Percentiles rank a stretch among this genome's conserved stretches.
These are phyloP conservation scores for Xylariaceae sp. DNA, from an alignment of 2,329 filamentous ascomycete species.

Conservation along the genomic window DNA sequence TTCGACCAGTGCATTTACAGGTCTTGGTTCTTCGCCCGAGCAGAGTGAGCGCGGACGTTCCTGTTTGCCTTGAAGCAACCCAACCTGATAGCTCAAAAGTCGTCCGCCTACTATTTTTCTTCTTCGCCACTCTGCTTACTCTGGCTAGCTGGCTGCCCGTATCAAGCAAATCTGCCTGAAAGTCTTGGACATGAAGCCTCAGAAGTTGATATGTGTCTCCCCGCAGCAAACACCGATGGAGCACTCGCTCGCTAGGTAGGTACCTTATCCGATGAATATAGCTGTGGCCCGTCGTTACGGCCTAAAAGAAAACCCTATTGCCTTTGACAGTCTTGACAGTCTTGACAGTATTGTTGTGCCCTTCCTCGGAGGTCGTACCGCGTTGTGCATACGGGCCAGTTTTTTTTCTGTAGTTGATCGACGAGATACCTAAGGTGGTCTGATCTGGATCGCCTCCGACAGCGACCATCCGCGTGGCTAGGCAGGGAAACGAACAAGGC, in stretches of 20 bases:
- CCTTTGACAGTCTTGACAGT: too few relatives aligned
- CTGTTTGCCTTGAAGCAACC: constrained; percentile 3
- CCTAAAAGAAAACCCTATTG: background rate
- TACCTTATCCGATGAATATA: background rate
- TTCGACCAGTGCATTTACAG: constrained; percentile 16
- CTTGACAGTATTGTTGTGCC: background rate
- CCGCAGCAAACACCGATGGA: background rate
- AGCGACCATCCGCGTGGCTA: constrained; percentile 24
- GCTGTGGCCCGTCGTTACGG: background rate
- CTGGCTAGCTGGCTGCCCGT: too few relatives aligned
- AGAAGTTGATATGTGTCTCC: background rate
- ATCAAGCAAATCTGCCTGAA: background rate
- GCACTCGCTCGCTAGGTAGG: too few relatives aligned
- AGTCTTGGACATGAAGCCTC: background rate
- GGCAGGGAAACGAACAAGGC: constrained; percentile 18
- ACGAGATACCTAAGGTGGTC: constrained; percentile 5
- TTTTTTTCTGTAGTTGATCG: constrained; percentile 16
- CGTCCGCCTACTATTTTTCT: background rate
- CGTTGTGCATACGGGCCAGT: constrained; percentile 2
- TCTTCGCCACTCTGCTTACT: background rate
- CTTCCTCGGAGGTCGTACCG: background rate
- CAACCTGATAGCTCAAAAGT: constrained; percentile 11
- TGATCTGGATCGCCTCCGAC: constrained; percentile 19
- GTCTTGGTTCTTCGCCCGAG: constrained; percentile 23
- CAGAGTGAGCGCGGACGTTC: constrained; percentile 8